Conservation (phyloP, 2,329 filamentous ascomycete species). For the Colletotrichum scovillei region DNA sequence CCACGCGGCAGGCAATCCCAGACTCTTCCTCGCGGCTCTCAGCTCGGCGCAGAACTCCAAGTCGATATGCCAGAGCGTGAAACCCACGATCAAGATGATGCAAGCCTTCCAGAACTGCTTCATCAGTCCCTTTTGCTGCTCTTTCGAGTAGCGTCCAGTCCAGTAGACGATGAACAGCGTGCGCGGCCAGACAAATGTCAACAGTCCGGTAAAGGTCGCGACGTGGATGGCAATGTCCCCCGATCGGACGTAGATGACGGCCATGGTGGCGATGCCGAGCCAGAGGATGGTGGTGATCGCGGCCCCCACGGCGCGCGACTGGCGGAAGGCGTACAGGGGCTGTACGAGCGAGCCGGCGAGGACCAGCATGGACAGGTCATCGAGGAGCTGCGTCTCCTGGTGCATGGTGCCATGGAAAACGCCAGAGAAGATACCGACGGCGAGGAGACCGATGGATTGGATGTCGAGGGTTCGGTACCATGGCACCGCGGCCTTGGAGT, state of each 20-base stretch:
- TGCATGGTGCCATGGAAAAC: slow-evolving; percentile 58
- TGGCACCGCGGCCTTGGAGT: slow-evolving; percentile 42
- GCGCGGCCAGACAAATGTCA: slow-evolving; percentile 47
- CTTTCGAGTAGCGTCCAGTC: slow-evolving; percentile 42
- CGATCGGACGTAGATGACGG: slow-evolving; percentile 54
- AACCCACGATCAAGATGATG: slow-evolving; percentile 55
- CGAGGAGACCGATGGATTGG: slow-evolving; percentile 53
- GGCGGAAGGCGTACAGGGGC: slow-evolving; percentile 57
- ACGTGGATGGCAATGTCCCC: slow-evolving; percentile 57
- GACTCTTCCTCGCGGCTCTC: slow-evolving; percentile 51
- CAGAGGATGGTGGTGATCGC: slow-evolving; percentile 52
- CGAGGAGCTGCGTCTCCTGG: slow-evolving; percentile 57
- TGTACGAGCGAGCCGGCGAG: slow-evolving; percentile 64
- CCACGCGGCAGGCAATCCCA: slow-evolving; percentile 67
- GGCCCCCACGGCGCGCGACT: slow-evolving; percentile 47
- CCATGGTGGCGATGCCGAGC: slow-evolving; percentile 52
- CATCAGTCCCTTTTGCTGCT: slow-evolving; percentile 41
- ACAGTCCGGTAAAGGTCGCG: slow-evolving; percentile 48
- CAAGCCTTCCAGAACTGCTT: slow-evolving; percentile 44
- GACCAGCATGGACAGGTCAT: slow-evolving; percentile 70
- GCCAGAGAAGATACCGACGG: slow-evolving; percentile 55
- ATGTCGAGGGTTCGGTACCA: slow-evolving; percentile 50
- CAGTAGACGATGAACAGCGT: slow-evolving; percentile 49
- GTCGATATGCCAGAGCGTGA: slow-evolving; percentile 68
- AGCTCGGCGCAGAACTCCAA: slow-evolving; percentile 62